A percentile compares a stretch with the other conserved stretches of the same genome.
phyloP scores from a whole-genome alignment of 345 rosid genomes.

The Mallotus nudiflorus region DNA sequence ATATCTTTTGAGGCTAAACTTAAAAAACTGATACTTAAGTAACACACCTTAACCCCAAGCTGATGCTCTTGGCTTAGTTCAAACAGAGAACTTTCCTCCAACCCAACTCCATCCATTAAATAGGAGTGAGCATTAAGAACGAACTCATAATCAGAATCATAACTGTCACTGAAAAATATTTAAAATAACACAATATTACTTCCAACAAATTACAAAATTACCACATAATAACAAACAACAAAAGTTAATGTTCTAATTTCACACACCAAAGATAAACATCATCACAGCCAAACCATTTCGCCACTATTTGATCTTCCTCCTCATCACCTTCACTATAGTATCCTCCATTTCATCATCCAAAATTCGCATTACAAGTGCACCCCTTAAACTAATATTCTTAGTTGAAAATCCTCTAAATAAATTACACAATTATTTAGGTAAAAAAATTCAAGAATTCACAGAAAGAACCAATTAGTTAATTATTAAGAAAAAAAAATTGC shows the following conservation, averaged over 20 bases:
- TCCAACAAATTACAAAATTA: background rate
- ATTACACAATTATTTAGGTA: background rate
- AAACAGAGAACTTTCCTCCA: slow-evolving; percentile 54
- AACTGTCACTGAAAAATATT: slow-evolving; percentile 39
- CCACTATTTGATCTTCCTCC: background rate
- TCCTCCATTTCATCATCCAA: slow-evolving; percentile 39
- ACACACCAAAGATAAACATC: slow-evolving; percentile 56
- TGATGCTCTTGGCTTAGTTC: slow-evolving; percentile 61
- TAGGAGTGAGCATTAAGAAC: slow-evolving; percentile 39
- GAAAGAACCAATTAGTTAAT: too few relatives aligned
- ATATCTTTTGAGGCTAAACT: background rate
- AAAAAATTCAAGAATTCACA: background rate
- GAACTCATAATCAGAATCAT: slow-evolving; percentile 57
- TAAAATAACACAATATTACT: background rate
- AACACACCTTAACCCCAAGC: slow-evolving; percentile 56
- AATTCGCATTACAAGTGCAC: slow-evolving; percentile 59
- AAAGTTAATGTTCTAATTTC: background rate
- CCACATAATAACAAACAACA: background rate
- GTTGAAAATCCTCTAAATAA: slow-evolving; percentile 20
- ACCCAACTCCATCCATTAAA: slow-evolving; percentile 54
- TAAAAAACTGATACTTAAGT: background rate
- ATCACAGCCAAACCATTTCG: slow-evolving; percentile 47
- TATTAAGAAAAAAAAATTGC: background rate
- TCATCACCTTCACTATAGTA: slow-evolving; percentile 31
- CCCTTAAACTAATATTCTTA: slow-evolving; percentile 35